Conservation (phyloP, 2,329 filamentous ascomycete species). For the Kalmusia sp. region DNA sequence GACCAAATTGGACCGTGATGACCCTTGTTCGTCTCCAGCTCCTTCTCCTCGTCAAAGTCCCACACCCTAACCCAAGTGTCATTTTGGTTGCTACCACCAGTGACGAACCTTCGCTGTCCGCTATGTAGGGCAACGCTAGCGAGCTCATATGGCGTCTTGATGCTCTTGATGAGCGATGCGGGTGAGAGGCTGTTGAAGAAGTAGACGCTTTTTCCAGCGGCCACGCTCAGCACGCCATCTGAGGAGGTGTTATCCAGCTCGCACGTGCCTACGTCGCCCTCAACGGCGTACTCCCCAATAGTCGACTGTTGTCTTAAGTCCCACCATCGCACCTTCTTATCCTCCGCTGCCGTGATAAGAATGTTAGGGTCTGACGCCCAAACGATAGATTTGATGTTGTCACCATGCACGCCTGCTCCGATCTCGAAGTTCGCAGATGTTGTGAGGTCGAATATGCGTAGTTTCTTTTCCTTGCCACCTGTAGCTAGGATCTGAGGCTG, state of each 20-base stretch:
- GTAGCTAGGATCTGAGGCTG: slow-evolving; percentile 85
- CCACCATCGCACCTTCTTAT: slow-evolving; percentile 94
- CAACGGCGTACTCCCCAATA: slow-evolving; percentile 78
- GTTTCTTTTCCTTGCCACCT: slow-evolving; percentile 94
- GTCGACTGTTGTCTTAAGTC: slow-evolving; percentile 79
- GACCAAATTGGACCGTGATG: slow-evolving; percentile 99
- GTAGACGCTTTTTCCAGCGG: slow-evolving; percentile 92
- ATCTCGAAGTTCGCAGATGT: slow-evolving; percentile 81
- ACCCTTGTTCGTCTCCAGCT: slow-evolving; percentile 92
- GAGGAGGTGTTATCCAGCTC: slow-evolving; percentile 73
- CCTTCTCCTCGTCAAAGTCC: slow-evolving; percentile 81
- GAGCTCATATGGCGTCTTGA: slow-evolving; percentile 82
- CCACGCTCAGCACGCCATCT: slow-evolving; percentile 82
- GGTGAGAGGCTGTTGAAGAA: slow-evolving; percentile 83
- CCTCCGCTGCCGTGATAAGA: slow-evolving; percentile 86
- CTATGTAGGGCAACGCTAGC: slow-evolving; percentile 90
- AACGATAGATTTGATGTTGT: slow-evolving; percentile 93
- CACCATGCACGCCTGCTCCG: slow-evolving; percentile 80
- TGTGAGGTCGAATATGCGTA: slow-evolving; percentile 87
- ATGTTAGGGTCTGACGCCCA: slow-evolving; percentile 91
- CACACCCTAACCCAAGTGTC: slow-evolving; percentile 98
- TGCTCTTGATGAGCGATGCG: slow-evolving; percentile 75
- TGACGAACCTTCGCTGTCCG: slow-evolving; percentile 81
- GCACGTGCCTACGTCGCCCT: slow-evolving; percentile 88
- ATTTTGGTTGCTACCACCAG: slow-evolving; percentile 76